Base-by-base conservation (phyloP, 768 basidiomycete species). In the Xerocomus brunneocitrinus region DNA sequence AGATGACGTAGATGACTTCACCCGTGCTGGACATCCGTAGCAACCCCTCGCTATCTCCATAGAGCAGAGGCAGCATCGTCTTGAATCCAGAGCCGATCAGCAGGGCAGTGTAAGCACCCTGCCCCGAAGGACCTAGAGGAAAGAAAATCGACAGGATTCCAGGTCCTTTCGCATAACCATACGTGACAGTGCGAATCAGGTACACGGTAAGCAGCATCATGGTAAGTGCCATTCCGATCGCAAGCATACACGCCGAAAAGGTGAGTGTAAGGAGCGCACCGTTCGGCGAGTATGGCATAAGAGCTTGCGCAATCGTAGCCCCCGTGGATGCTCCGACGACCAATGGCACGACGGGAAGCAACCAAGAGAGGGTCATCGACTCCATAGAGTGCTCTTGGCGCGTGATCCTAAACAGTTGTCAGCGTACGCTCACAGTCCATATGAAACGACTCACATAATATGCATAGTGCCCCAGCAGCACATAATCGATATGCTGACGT, bases 311-410 rank as follows among this genome's bases (percentile, higher is more conserved):
- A 24, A 91, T 66, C 39, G 84, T 67, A 1, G 78, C 84, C 1
- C 89, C 89, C 0, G 82, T 74, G 1, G 89, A 84, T 1, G 86
- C 76, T 2, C 79, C 81, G 62, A 91, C 89, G 41, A 87, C 78
- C 14, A 85, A 75, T 0, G 89, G 81, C 3, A 91, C 84, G 10
- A 89, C 79, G 0, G 90, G 90, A 30, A 91, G 81, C 8, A 91
- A 72, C 88, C 89, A 91, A 22, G 75, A 66, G 24, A 83, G 70
- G 0, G 82, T 82, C 77, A 89, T 79, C 2, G 70, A 63, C 40
- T 77, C 71, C 5, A 84, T 61, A 0, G 80, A 68, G 62, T 89
- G 84, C 6, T 73, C 70, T 19, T 90, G 85, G n/a, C 78, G 61
- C 36, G 74, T 65, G 68, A 79, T 67, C 82, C 79, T 87, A 77